Evolutionary conservation across 2,329 filamentous ascomycete genomes (phyloP).

Genomic region (Ceratocystiopsis minuta): DNA sequence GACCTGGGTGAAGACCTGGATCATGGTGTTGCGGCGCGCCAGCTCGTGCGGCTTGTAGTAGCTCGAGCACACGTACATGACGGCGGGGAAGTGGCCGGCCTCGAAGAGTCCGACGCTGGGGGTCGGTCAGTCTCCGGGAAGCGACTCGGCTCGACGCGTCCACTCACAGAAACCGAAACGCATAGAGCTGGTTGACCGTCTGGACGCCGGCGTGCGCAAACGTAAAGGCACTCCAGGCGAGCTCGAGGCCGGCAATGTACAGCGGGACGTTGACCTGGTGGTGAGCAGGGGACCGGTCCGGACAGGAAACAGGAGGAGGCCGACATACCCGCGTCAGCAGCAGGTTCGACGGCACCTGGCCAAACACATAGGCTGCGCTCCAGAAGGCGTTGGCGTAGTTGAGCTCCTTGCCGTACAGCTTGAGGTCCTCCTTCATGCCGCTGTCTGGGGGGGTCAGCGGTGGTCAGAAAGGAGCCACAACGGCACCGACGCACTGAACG

Average conservation of each 20-base stretch:
- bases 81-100: slow-evolving; percentile 14
- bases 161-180: slow-evolving; percentile 12
- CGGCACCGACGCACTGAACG: slow-evolving; percentile 9
- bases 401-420: slow-evolving; percentile 15
- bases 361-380: slow-evolving; percentile 16
- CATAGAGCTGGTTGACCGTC: slow-evolving; percentile 12
- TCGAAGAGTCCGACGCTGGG: slow-evolving; percentile 14
- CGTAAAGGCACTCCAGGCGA: slow-evolving; percentile 13
- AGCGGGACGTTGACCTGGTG: slow-evolving; percentile 11
- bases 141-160: background rate
- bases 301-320: slow-evolving; percentile 19
- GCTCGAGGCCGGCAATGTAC: slow-evolving; percentile 33
- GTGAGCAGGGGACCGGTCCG: background rate
- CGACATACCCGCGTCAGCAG: slow-evolving; percentile 9
- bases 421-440: slow-evolving; percentile 16
- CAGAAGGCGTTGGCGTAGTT: slow-evolving; percentile 26
- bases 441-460: slow-evolving; percentile 8
- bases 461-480: background rate
- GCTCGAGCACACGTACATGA: slow-evolving; percentile 15
- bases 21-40: slow-evolving; percentile 14
- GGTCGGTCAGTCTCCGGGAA: background rate
- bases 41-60: slow-evolving; percentile 16
- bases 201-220: slow-evolving; percentile 13
- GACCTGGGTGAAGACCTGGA: slow-evolving; percentile 13
- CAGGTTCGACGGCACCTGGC: slow-evolving; percentile 28